Conservation (phyloP, 129 eudicot species). For the Flaveria robusta region DNA sequence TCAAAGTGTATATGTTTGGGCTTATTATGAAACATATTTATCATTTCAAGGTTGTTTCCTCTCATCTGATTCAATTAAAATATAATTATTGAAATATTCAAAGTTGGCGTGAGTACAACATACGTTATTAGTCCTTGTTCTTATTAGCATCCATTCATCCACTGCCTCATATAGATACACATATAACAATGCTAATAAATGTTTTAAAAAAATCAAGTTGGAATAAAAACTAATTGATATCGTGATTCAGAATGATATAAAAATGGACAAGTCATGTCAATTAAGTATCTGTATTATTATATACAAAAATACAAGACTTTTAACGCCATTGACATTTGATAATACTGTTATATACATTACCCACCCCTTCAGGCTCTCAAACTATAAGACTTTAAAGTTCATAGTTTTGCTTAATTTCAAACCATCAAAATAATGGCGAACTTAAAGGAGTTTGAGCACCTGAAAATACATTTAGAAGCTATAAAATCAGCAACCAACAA, state of each 20-base stretch:
- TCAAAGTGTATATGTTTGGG: too few relatives aligned
- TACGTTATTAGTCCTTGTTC: too few relatives aligned
- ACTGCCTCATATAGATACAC: too few relatives aligned
- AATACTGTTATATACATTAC: too few relatives aligned
- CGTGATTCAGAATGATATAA: not conserved
- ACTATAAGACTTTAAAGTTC: not conserved
- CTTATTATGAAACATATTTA: not conserved
- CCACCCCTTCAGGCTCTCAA: too few relatives aligned
- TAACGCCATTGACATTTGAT: too few relatives aligned
- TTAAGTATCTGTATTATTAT: too few relatives aligned
- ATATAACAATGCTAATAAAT: not conserved
- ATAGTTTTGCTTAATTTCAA: not conserved
- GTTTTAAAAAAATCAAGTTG: not conserved
- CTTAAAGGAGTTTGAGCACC: conserved; percentile 12
- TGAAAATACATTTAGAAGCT: conserved; percentile 13
- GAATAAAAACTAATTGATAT: not conserved
- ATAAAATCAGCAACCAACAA: conserved; percentile 29
- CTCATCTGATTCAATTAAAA: not conserved
- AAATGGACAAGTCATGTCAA: too few relatives aligned
- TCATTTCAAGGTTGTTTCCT: not conserved
- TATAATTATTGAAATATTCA: not conserved
- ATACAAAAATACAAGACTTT: too few relatives aligned
- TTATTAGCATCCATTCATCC: too few relatives aligned
- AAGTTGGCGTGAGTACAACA: not conserved
- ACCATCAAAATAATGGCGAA: not conserved